A percentile compares a stretch with the other conserved stretches of the same genome.
Conservation (phyloP, 352 stramenopile species). For the Phytophthora sojae region DNA sequence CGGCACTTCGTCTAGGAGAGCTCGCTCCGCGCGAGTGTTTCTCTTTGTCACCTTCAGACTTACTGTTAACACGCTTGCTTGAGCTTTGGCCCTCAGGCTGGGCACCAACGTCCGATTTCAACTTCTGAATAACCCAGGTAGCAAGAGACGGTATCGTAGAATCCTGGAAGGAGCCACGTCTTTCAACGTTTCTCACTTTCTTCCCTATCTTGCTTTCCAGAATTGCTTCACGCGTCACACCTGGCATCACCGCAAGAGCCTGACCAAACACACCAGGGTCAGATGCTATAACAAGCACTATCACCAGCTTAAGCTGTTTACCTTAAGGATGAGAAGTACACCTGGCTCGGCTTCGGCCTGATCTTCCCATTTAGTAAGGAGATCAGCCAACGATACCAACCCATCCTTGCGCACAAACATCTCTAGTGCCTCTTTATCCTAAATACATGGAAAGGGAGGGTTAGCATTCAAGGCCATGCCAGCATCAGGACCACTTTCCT, state of each 20-base stretch:
- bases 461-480: not conserved
- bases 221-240: conserved; percentile 53
- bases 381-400: conserved; percentile 48
- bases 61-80: conserved; percentile 14
- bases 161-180: conserved; percentile 33
- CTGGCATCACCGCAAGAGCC: conserved; percentile 66
- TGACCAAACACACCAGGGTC: conserved; percentile 21
- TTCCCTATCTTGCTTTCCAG: conserved; percentile 62
- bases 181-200: conserved; percentile 54
- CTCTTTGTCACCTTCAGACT: conserved; percentile 15
- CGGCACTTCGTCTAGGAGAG: conserved; percentile 14
- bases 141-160: conserved; percentile 52
- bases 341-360: conserved; percentile 57
- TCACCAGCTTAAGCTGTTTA: conserved; percentile 16
- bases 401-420: conserved; percentile 64
- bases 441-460: not conserved
- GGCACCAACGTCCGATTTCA: conserved; percentile 47
- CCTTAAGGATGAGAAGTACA: conserved; percentile 73
- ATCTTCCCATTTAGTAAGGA: conserved; percentile 59
- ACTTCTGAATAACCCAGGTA: conserved; percentile 63
- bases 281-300: conserved; percentile 2
- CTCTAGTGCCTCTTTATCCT: conserved; percentile 62
- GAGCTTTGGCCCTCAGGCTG: conserved; percentile 20
- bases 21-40: conserved; percentile 12
- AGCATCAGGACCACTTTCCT: not conserved